Percentiles rank a stretch among this genome's conserved stretches.
Conservation (phyloP, 768 basidiomycete species). For the Phanerochaete carnosa region DNA sequence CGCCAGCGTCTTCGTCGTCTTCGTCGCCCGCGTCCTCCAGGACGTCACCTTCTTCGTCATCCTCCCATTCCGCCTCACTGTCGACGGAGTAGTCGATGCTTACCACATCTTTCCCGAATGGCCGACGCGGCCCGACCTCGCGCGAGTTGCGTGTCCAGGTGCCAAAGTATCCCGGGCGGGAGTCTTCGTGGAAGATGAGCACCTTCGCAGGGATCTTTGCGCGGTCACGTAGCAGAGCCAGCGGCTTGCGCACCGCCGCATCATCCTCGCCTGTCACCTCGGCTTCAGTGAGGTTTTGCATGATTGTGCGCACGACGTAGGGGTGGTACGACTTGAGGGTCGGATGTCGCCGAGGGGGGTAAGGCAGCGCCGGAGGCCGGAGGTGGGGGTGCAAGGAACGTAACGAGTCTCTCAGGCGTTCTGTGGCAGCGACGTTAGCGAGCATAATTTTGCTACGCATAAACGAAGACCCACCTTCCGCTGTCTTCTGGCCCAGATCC, state of each 20-base stretch:
- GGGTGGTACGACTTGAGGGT: conserved; percentile 28
- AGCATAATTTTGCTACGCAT: background rate
- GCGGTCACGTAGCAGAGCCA: conserved; percentile 60
- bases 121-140: conserved; percentile 77
- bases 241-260: conserved; percentile 59
- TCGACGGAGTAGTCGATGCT: conserved; percentile 89
- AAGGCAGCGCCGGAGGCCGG: conserved; percentile 27
- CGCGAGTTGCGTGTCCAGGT: conserved; percentile 88
- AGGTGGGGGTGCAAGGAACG: conserved; percentile 15
- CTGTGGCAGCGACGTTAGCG: conserved; percentile 8
- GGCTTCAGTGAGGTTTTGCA: conserved; percentile 70
- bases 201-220: conserved; percentile 69
- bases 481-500: conserved; percentile 27
- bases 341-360: conserved; percentile 18
- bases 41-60: conserved; percentile 64
- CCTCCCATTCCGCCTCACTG: conserved; percentile 96
- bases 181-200: conserved; percentile 79
- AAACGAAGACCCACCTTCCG: conserved; percentile 34
- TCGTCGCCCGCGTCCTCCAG: conserved; percentile 71
- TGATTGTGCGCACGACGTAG: conserved; percentile 45
- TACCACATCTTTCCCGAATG: conserved; percentile 74
- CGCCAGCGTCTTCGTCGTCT: conserved; percentile 62
- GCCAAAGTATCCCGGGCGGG: conserved; percentile 89
- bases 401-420: conserved; percentile 18
- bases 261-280: conserved; percentile 69